Conservation (phyloP, 116 monocot species). For the Posidonia oceanica region DNA sequence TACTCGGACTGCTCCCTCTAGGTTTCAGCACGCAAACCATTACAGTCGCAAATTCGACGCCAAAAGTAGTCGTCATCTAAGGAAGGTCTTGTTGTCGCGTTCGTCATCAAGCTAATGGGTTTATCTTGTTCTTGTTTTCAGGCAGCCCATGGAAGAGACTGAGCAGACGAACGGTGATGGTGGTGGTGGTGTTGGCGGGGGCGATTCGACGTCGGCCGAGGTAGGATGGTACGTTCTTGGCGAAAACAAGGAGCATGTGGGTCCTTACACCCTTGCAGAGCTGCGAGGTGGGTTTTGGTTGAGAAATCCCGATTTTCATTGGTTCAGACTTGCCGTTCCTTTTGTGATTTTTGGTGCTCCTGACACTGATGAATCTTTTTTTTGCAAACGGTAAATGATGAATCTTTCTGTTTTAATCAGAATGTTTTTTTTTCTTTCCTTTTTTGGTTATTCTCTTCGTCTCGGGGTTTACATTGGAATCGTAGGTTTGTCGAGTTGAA, state of each 20-base stretch:
- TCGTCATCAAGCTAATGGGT: background rate
- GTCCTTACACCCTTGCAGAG: conserved; percentile 73
- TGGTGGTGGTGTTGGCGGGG: background rate
- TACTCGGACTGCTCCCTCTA: too few relatives aligned
- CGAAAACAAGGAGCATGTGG: conserved; percentile 53
- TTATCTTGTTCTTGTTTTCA: background rate
- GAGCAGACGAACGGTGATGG: background rate
- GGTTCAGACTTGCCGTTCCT: background rate
- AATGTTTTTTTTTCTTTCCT: too few relatives aligned
- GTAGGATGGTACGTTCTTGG: conserved; percentile 79
- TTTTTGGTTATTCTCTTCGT: too few relatives aligned
- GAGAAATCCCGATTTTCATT: background rate
- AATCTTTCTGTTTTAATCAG: background rate
- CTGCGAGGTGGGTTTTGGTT: conserved; percentile 40
- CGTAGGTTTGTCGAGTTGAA: too few relatives aligned
- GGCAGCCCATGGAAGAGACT: conserved; percentile 2
- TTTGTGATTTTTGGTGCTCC: background rate
- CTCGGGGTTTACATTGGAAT: too few relatives aligned
- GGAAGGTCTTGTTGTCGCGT: too few relatives aligned
- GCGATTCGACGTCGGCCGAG: conserved; percentile 12
- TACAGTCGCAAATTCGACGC: too few relatives aligned
- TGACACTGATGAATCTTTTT: background rate
- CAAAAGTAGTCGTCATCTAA: too few relatives aligned
- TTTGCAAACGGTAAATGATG: too few relatives aligned
- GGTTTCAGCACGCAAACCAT: too few relatives aligned